Evolutionary conservation across 495 filamentous ascomycete genomes (phyloP).

Genomic region (Amniculicola lignicola): DNA sequence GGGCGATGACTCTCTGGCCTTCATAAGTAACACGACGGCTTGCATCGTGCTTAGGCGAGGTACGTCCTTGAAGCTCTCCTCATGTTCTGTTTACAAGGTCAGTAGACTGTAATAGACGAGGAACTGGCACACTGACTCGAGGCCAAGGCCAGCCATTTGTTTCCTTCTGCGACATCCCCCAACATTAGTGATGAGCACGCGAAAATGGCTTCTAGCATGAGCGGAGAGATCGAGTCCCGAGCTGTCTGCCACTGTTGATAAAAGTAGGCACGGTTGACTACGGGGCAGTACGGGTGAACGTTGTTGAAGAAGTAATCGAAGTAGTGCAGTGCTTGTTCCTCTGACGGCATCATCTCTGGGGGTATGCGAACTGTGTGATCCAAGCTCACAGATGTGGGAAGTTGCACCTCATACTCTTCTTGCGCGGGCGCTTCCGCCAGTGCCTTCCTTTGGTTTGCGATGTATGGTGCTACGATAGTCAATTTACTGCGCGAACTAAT

Average conservation of each 20-base stretch:
- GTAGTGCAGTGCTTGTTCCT: slow-evolving; percentile 76
- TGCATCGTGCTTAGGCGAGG: slow-evolving; percentile 92
- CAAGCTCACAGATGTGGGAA: slow-evolving; percentile 65
- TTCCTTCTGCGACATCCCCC: slow-evolving; percentile 77
- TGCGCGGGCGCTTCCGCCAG: slow-evolving; percentile 69
- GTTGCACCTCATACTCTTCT: slow-evolving; percentile 61
- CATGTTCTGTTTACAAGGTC: slow-evolving; percentile 62
- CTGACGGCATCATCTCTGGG: slow-evolving; percentile 87
- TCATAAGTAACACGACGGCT: slow-evolving; percentile 80
- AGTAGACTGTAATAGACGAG: slow-evolving; percentile 9
- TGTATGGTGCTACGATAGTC: slow-evolving; percentile 67
- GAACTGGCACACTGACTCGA: slow-evolving; percentile 60
- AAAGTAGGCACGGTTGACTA: slow-evolving; percentile 78
- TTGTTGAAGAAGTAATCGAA: slow-evolving; percentile 91
- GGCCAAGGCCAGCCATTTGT: slow-evolving; percentile 92
- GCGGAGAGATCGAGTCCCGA: slow-evolving; percentile 80
- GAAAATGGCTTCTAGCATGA: slow-evolving; percentile 93
- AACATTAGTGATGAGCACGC: slow-evolving; percentile 82
- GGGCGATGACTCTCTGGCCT: slow-evolving; percentile 85
- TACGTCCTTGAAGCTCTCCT: slow-evolving; percentile 93
- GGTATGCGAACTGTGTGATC: slow-evolving; percentile 83
- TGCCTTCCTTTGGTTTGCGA: slow-evolving; percentile 69
- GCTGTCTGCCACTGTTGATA: slow-evolving; percentile 92
- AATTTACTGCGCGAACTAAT: too few relatives aligned
- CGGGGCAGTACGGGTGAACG: slow-evolving; percentile 94